Evolutionary conservation across 169 alveolate species (phyloP).

Genomic region (Eimeria mitis): DNA sequence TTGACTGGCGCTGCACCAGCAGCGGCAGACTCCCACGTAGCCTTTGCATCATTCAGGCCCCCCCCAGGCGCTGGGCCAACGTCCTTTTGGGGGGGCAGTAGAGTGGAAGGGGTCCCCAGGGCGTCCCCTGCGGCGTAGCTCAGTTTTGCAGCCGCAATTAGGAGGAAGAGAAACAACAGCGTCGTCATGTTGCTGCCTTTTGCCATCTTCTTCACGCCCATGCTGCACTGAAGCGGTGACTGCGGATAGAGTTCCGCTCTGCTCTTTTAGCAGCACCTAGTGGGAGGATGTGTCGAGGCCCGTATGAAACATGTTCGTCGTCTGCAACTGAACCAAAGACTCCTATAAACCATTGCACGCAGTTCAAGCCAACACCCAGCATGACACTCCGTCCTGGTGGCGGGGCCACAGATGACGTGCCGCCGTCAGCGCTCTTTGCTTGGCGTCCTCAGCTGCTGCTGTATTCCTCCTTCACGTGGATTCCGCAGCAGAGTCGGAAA

Average conservation of each 20-base stretch:
- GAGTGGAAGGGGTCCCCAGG: neutral
- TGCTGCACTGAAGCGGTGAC: neutral
- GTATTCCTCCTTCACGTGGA: neutral
- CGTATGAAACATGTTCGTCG: neutral
- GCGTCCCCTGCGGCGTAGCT: neutral
- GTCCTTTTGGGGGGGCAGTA: neutral
- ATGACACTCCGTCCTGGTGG: neutral
- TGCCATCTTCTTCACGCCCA: neutral
- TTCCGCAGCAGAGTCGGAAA: neutral
- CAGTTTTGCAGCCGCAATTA: neutral
- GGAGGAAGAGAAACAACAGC: neutral
- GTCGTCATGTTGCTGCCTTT: neutral
- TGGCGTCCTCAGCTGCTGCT: neutral
- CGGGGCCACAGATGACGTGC: neutral
- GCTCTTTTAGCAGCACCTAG: neutral
- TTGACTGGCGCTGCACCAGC: neutral
- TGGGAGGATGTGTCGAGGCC: neutral
- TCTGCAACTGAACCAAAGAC: neutral
- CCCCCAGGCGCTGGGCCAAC: no score
- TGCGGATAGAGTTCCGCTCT: neutral
- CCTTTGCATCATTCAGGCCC: neutral
- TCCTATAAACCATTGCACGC: neutral
- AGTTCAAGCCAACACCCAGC: neutral
- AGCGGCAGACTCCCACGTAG: neutral
- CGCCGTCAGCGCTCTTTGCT: neutral